Conservation (phyloP, 2,329 filamentous ascomycete genomes). For the Aspergillus ochraceus region DNA sequence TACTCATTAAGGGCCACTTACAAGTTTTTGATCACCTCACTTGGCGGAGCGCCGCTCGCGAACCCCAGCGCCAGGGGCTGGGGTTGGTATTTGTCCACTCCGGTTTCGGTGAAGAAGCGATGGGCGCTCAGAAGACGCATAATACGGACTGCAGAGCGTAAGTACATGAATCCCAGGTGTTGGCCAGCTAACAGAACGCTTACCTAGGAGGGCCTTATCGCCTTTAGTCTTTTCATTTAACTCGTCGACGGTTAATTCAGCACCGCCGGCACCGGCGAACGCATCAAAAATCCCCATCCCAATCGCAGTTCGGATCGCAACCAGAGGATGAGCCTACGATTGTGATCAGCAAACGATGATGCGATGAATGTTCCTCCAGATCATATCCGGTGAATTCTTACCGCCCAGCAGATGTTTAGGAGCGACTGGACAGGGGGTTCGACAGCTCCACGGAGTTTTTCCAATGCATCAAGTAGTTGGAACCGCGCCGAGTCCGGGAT, state of each 20-base stretch:
- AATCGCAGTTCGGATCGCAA: not conserved
- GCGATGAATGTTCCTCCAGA: no score
- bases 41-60: not conserved
- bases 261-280: constrained; percentile 3
- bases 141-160: not conserved
- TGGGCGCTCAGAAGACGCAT: constrained; percentile 1
- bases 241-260: not conserved
- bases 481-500: no score
- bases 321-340: no score
- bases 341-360: no score
- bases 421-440: no score
- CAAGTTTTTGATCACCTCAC: not conserved
- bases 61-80: not conserved
- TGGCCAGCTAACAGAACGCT: not conserved
- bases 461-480: no score
- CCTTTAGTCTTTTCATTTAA: not conserved
- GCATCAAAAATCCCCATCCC: constrained; percentile 20
- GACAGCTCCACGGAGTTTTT: no score
- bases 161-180: not conserved
- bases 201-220: not conserved
- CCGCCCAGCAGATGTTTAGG: no score
- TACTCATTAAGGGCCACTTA: no score
- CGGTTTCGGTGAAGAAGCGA: not conserved
- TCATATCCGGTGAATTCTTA: no score
- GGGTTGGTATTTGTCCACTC: not conserved